Base-by-base conservation (phyloP, 441 rosid species). In the Erodium trifolium region DNA sequence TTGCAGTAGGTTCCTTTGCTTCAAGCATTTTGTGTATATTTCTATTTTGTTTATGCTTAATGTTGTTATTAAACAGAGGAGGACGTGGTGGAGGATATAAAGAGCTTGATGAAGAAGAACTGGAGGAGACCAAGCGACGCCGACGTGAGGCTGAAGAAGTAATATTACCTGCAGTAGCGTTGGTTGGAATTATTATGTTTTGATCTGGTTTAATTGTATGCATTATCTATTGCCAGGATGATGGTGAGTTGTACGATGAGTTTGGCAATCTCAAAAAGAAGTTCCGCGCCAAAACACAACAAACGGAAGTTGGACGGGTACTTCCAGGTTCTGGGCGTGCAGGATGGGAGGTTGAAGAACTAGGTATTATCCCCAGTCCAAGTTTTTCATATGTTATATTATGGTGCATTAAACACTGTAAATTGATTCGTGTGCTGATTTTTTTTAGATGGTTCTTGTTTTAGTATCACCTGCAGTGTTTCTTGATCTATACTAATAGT, bases 41-140 rank as follows among this genome's bases (percentile, higher is more conserved):
- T 23, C 27, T 23, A 23, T 23, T 23, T 43, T 43, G 13, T 0
- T 6, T 43, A 43, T 43, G 49, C n/a, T 8, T 43, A 11, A 70
- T 63, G 68, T 39, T 63, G 13, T 70, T 18, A 68, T 62, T 75
- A 65, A 5, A 75, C 76, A 94, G 99, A 79, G 99, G 98, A 76
- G 99, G 99, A 66, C 92, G 97, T 68, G 98, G 81, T 76, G 99
- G 97, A 80, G 97, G 99, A 70, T 94, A 92, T 79, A 94, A 94
- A 76, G 99, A 94, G 83, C 87, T 91, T 71, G 98, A 93, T 77
- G 98, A 93, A 85, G 93, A 93, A 83, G 97, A 93, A 73, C 63
- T 92, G 70, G 98, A 94, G 81, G 99, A 94, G 85, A 94, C 97
- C 12, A 92, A 76, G 79, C 80, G 99, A 31, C 87, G 97, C 13